These are phyloP conservation scores for Aspergillus puulaauensis DNA, from an alignment of 2,329 filamentous ascomycete genomes.

Conservation along the genomic window DNA sequence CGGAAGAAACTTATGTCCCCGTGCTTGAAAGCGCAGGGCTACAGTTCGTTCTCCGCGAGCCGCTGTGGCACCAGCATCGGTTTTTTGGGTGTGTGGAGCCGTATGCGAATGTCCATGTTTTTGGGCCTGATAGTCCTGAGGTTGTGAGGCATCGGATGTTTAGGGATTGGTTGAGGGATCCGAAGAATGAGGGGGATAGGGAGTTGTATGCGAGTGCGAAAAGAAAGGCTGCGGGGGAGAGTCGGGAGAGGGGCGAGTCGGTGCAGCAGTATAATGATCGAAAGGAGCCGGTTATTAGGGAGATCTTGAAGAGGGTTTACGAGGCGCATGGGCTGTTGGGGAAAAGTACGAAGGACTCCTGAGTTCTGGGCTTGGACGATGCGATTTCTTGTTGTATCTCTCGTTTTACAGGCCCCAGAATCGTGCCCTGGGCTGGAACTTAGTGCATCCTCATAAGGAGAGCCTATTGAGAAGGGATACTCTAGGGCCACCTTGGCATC, in stretches of 20 bases:
- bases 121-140: constrained; percentile 45
- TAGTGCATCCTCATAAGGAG: not conserved
- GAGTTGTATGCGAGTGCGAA: constrained; percentile 44
- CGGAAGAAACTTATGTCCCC: constrained; percentile 46
- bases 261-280: constrained; percentile 43
- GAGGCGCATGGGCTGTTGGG: constrained; percentile 2
- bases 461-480: not conserved
- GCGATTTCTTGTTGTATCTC: too few relatives aligned
- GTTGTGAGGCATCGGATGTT: constrained; percentile 47
- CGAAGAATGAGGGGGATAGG: constrained; percentile 37
- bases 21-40: constrained; percentile 48
- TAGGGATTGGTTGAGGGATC: constrained; percentile 43
- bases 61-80: constrained; percentile 50
- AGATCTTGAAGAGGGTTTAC: constrained; percentile 40
- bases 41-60: constrained; percentile 49
- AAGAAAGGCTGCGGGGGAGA: constrained; percentile 32
- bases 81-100: constrained; percentile 44
- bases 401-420: too few relatives aligned
- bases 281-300: constrained; percentile 43
- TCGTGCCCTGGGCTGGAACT: too few relatives aligned
- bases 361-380: not conserved
- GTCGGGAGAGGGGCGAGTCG: constrained; percentile 31
- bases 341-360: not conserved
- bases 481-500: not conserved
- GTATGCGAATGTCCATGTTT: constrained; percentile 52